Evolutionary conservation across 2,329 filamentous ascomycete species (phyloP).

Genomic region (Fusarium avenaceum): DNA sequence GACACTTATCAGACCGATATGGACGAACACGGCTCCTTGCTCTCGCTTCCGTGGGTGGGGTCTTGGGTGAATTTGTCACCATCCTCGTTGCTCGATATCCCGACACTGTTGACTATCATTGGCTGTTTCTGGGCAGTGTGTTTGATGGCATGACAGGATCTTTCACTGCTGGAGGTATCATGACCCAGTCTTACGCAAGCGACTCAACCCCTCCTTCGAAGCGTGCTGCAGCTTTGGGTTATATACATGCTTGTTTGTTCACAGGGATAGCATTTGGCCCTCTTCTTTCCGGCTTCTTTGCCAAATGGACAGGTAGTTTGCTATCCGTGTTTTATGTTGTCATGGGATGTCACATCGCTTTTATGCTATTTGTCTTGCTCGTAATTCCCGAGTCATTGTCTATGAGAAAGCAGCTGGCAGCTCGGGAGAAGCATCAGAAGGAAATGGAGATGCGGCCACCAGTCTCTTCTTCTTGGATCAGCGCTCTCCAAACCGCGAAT

Average conservation of each 20-base stretch:
- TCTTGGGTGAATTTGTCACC: constrained; percentile 80
- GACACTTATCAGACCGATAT: constrained; percentile 87
- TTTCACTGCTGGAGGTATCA: constrained; percentile 82
- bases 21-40: constrained; percentile 83
- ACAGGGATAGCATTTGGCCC: constrained; percentile 90
- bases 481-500: constrained; percentile 66
- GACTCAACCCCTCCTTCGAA: constrained; percentile 87
- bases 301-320: constrained; percentile 80
- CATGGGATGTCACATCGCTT: constrained; percentile 77
- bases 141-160: constrained; percentile 90
- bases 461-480: constrained; percentile 49
- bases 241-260: constrained; percentile 91
- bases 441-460: constrained; percentile 57
- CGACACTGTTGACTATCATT: constrained; percentile 78
- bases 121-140: constrained; percentile 81
- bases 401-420: constrained; percentile 75
- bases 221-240: constrained; percentile 87
- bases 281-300: constrained; percentile 82
- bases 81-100: constrained; percentile 84
- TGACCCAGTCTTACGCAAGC: constrained; percentile 87
- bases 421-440: constrained; percentile 74
- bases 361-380: constrained; percentile 78
- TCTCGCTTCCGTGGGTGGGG: constrained; percentile 78
- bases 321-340: constrained; percentile 88
- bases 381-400: constrained; percentile 88